phyloP scores from a whole-genome alignment of 805 yeast genomes.

The Nakazawaea siamensis region DNA sequence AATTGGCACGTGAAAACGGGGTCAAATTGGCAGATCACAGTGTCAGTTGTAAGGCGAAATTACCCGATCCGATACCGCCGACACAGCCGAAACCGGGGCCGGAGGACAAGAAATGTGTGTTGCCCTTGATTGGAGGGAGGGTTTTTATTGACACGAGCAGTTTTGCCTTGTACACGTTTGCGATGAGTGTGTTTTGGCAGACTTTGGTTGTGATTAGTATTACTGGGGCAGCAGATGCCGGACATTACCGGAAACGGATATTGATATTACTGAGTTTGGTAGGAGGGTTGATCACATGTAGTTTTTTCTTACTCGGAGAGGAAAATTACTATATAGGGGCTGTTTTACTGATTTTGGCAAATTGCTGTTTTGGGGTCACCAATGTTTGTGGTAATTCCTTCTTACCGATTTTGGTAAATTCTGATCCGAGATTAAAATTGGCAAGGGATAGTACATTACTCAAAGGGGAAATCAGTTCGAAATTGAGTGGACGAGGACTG shows the following conservation, averaged over 20 bases:
- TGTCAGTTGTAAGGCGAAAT: constrained; percentile 40
- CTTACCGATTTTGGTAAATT: constrained; percentile 51
- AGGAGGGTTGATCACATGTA: constrained; percentile 49
- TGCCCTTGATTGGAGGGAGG: constrained; percentile 21
- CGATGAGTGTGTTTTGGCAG: constrained; percentile 65
- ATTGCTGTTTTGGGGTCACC: constrained; percentile 68
- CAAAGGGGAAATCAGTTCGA: constrained; percentile 35
- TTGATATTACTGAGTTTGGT: constrained; percentile 47
- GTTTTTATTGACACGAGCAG: constrained; percentile 62
- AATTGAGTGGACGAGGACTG: constrained; percentile 61
- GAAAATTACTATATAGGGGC: constrained; percentile 41
- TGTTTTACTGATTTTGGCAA: constrained; percentile 50
- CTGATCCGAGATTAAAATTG: constrained; percentile 19
- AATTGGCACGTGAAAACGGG: constrained; percentile 66
- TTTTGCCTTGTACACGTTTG: constrained; percentile 66
- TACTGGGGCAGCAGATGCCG: constrained; percentile 66
- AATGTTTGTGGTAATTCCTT: constrained; percentile 75
- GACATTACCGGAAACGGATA: constrained; percentile 48
- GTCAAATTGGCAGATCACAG: constrained; percentile 52
- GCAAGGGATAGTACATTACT: background rate
- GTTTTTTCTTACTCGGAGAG: constrained; percentile 29
- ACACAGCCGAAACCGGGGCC: constrained; percentile 13
- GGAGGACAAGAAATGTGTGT: constrained; percentile 21
- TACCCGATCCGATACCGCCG: constrained; percentile 25
- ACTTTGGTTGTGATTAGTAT: constrained; percentile 62